Evolutionary conservation across 2,329 filamentous ascomycete genomes (phyloP).

Genomic region (Cercospora janseana): DNA sequence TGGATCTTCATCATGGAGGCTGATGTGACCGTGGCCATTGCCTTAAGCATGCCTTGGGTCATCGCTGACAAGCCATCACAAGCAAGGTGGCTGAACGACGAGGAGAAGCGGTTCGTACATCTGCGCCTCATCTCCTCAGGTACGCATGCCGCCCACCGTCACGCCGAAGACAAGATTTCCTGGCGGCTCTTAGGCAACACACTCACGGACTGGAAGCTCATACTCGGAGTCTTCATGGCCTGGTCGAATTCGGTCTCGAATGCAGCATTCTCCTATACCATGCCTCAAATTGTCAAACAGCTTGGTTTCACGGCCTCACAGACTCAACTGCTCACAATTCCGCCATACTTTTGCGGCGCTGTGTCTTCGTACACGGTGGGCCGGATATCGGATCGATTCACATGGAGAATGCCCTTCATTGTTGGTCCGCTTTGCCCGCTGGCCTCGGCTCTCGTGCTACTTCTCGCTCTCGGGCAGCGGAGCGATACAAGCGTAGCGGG

Average conservation of each 20-base stretch:
- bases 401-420: conserved; percentile 61
- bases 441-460: too few species aligned
- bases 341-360: conserved; percentile 36
- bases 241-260: conserved; percentile 4
- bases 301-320: conserved; percentile 22
- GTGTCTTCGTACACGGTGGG: conserved; percentile 42
- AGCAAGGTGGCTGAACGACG: conserved; percentile 32
- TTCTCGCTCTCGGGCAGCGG: too few species aligned
- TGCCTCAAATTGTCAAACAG: conserved; percentile 19
- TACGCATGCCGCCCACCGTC: background rate
- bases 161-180: background rate
- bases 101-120: conserved; percentile 19
- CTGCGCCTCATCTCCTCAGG: background rate
- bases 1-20: conserved; percentile 59
- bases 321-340: conserved; percentile 33
- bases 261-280: conserved; percentile 21
- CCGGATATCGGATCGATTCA: conserved; percentile 56
- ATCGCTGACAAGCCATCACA: conserved; percentile 49
- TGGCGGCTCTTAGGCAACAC: conserved; percentile 36
- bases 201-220: conserved; percentile 51
- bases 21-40: conserved; percentile 53
- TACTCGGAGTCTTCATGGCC: conserved; percentile 44
- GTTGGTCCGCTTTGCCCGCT: conserved; percentile 26
- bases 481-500: too few species aligned
- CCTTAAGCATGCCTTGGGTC: conserved; percentile 54